These are phyloP conservation scores for Euphorbia neoarborescens DNA, from an alignment of 441 rosid genomes.

Conservation along the genomic window DNA sequence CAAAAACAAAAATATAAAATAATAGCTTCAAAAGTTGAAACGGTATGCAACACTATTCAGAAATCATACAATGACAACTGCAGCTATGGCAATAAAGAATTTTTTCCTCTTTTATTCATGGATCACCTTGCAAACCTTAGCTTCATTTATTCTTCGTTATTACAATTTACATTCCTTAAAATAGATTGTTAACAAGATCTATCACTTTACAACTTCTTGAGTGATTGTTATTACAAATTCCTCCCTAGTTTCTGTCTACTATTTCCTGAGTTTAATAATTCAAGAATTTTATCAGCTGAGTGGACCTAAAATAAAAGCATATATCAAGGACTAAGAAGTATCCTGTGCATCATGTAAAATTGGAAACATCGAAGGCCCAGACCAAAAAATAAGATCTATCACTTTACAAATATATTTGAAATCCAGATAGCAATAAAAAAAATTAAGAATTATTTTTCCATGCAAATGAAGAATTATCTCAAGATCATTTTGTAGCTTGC, in stretches of 20 bases:
- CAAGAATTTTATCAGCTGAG: conserved; percentile 85
- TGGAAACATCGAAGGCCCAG: not conserved
- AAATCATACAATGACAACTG: not conserved
- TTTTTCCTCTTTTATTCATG: not conserved
- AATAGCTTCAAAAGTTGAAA: not conserved
- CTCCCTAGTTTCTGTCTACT: conserved; percentile 82
- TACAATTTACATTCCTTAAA: not conserved
- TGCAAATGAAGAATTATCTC: conserved; percentile 54
- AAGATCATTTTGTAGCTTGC: conserved; percentile 56
- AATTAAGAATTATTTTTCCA: conserved; percentile 10
- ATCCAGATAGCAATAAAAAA: not conserved
- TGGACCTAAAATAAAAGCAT: conserved; percentile 45
- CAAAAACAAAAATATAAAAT: not conserved
- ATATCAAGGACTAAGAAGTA: conserved; percentile 17
- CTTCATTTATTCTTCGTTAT: not conserved
- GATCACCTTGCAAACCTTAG: not conserved
- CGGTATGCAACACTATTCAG: not conserved
- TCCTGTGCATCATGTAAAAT: not conserved
- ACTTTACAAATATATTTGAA: not conserved
- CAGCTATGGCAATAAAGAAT: not conserved
- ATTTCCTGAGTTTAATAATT: conserved; percentile 78
- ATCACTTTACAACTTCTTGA: too few species aligned
- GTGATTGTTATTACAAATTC: too few species aligned
- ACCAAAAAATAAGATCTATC: not conserved
- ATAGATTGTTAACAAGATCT: too few species aligned